Base-by-base conservation (phyloP, 768 basidiomycete species). In the Thelephora ganbajun region DNA sequence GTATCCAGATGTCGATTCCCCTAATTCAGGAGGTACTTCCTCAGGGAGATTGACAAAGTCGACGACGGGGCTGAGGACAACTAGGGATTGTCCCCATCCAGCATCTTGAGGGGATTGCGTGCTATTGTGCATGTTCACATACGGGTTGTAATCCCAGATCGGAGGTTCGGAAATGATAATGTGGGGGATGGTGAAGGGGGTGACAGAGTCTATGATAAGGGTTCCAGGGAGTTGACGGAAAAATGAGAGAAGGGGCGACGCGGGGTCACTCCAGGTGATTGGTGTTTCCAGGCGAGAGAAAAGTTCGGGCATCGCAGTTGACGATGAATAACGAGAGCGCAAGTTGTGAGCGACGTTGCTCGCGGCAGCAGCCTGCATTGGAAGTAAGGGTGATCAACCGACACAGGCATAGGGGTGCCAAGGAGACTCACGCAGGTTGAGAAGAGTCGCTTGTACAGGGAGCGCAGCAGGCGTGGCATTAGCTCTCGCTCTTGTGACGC, bases 261-360 rank as follows among this genome's bases (percentile, higher is more conserved):
- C 76, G 42, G 73, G 69, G 57, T 79, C 76, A 22, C 58, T 59
- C 76, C 76, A 79, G 35, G 50, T 48, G 55, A 67, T 76, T 5
- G 66, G 61, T 39, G 55, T 59, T 46, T 75, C 73, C 26, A 69
- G 45, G 5, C 56, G 49, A 20, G 51, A 53, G 16, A 66, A 47
- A 52, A 62, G 59, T 5, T 56, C 56, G 0, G 9, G 14, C 26
- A 30, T 30, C 26, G 26, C n/a, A 37, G 14, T 16, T 11, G 62
- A 52, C 3, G 46, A 47, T 45, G 70, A 66, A 49, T 73, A 73
- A 41, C 69, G 69, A 23, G 53, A 51, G 45, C 69, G 64, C 43
- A 69, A 66, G 11, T 52, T 53, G 18, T 48, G 48, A 22, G 72
- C 74, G 22, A 53, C 52, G 13, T 54, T 50, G 51, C 66, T 65